Evolutionary conservation across 2,329 filamentous ascomycete species (phyloP), one percentile per base, ranked within the genome.

Genomic region (Thielaviopsis musarum): DNA sequence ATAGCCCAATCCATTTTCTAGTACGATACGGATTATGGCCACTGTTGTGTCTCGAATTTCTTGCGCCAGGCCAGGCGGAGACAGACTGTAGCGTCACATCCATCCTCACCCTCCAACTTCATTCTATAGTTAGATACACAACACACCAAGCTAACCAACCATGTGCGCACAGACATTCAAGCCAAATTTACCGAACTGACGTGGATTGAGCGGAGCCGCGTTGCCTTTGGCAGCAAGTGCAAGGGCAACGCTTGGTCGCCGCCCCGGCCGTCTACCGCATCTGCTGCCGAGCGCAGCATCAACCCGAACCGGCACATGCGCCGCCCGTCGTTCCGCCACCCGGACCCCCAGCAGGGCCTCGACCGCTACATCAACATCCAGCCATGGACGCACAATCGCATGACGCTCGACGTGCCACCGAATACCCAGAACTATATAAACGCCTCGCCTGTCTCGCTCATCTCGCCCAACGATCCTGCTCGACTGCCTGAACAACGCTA

Each of bases 291-390:
- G n/a, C 48, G 41, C 48, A 53, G 56, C n/a, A 34, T 52, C 48
- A 54, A 56, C 24, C 53, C 48, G 1, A 45, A 45, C 38, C 41
- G 38, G 17, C 38, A 34, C 26, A 21, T 22, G 13, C 54, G 59
- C 17, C 57, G 54, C n/a, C 60, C 57, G n/a, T 61, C 58, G n/a
- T 62, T 60, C 51, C 48, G 55, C 15, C 58, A 57, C 22, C 57
- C 58, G 15, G 58, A 62, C 15, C 60, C n/a, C 52, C 60, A 61
- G 19, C 57, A 59, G 21, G 61, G 61, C 30, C 72, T 91, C 65
- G 94, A 97, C 70, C 84, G 93, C 59, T 98, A 97, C 72, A 70
- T 77, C 58, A 95, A 97, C 68, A 88, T 98, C 63, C 85, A 91
- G 68, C 89, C 91, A 0, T 98, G 88, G 82, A 84, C 86, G 63